phyloP scores from a whole-genome alignment of 108 stramenopile genomes.

The Nitzschia putrida region DNA sequence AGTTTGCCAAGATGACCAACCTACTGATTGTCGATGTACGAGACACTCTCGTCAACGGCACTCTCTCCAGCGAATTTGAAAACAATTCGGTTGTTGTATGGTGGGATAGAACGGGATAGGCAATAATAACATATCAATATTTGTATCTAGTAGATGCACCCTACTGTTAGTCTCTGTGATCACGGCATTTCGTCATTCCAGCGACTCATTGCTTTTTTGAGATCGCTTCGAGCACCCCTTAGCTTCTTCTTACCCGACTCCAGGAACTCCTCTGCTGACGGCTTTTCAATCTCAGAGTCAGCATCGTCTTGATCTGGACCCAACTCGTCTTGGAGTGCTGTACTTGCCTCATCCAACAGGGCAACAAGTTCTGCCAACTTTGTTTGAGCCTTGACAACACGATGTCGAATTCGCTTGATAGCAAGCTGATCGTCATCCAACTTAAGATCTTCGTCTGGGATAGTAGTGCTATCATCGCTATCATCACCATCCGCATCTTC shows the following conservation, averaged over 20 bases:
- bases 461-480: constrained; percentile 7
- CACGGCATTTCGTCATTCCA: constrained; percentile 10
- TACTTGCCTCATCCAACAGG: constrained; percentile 22
- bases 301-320: constrained; percentile 13
- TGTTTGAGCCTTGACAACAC: constrained; percentile 29
- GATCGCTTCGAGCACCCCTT: constrained; percentile 24
- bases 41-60: constrained; percentile 31
- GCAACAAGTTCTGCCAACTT: constrained; percentile 41
- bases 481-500: constrained; percentile 14
- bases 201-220: constrained; percentile 26
- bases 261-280: constrained; percentile 10
- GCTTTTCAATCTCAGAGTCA: constrained; percentile 12
- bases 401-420: constrained; percentile 29
- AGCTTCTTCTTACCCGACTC: constrained; percentile 29
- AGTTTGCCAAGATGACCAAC: constrained; percentile 9
- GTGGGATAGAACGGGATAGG: not conserved
- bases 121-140: too few species aligned
- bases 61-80: constrained; percentile 41
- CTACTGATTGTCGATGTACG: constrained; percentile 25
- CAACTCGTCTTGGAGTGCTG: constrained; percentile 5
- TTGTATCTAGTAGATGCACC: too few species aligned
- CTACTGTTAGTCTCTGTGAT: too few species aligned
- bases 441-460: constrained; percentile 13
- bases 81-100: not conserved
- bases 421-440: constrained; percentile 33